Evolutionary conservation across 1,284 basidiomycete species (phyloP).

Genomic region (Hemileia vastatrix): DNA sequence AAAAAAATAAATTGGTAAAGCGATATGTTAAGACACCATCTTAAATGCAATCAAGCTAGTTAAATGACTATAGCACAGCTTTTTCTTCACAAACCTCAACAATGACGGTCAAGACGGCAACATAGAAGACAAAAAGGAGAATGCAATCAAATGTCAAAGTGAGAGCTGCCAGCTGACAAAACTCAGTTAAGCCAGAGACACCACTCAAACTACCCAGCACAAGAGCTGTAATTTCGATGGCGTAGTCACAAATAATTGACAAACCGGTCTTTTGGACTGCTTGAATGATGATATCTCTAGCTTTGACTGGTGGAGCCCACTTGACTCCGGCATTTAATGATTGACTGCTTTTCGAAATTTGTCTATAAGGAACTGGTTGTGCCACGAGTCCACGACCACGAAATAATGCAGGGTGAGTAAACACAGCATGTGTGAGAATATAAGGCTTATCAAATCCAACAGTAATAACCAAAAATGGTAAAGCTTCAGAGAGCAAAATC

Average conservation of each 20-base stretch:
- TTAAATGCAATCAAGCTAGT: too few relatives aligned
- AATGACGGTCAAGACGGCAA: constrained; percentile 81
- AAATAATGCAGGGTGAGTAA: constrained; percentile 71
- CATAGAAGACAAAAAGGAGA: constrained; percentile 80
- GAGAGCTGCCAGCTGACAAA: constrained; percentile 85
- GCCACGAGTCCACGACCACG: too few relatives aligned
- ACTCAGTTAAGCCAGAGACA: constrained; percentile 83
- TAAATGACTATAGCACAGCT: too few relatives aligned
- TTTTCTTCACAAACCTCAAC: constrained; percentile 54
- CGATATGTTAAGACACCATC: too few relatives aligned
- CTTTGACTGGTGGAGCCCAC: constrained; percentile 55
- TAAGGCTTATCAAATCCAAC: constrained; percentile 97
- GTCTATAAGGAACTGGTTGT: constrained; percentile 34
- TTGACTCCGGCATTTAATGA: too few relatives aligned
- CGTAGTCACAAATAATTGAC: constrained; percentile 81
- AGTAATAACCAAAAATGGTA: constrained; percentile 95
- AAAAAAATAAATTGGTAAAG: neutral
- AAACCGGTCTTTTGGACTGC: constrained; percentile 69
- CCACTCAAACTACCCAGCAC: constrained; percentile 75
- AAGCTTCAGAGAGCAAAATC: constrained; percentile 81
- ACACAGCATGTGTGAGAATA: constrained; percentile 77
- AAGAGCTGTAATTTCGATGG: constrained; percentile 81
- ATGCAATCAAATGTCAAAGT: constrained; percentile 77
- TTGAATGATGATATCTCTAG: constrained; percentile 71
- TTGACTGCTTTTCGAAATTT: constrained; percentile 27